Percentiles rank a stretch among this genome's conserved stretches.
phyloP scores from a whole-genome alignment of 768 basidiomycete species.

The Hericium rajendrae region DNA sequence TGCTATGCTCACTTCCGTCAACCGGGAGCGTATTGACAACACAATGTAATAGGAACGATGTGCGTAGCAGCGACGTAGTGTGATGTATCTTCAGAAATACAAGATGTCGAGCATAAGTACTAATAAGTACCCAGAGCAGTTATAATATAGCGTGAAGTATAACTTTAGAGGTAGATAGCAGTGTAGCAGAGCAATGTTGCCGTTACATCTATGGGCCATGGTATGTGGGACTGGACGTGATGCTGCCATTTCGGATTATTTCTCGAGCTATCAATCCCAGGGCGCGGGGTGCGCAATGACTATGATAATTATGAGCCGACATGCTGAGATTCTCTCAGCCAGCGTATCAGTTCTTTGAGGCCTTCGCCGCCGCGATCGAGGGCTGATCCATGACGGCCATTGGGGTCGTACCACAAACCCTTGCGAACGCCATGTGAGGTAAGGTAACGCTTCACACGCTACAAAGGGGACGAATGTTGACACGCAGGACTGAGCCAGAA shows the following conservation, averaged over 20 bases:
- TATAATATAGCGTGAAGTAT: neutral
- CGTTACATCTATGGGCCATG: no score
- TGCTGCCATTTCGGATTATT: no score
- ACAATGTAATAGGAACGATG: no score
- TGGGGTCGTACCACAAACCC: conserved; percentile 54
- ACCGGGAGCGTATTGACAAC: no score
- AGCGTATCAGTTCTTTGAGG: conserved; percentile 48
- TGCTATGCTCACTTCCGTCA: no score
- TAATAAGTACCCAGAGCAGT: neutral
- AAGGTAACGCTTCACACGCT: conserved; percentile 71
- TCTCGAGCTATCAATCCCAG: no score
- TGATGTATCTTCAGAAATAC: neutral
- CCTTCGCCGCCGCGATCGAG: conserved; percentile 42
- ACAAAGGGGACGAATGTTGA: conserved; percentile 1
- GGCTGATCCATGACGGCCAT: conserved; percentile 55
- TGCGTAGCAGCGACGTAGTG: no score
- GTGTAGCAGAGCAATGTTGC: no score
- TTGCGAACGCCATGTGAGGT: conserved; percentile 63
- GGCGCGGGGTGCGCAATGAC: neutral
- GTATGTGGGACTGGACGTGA: no score
- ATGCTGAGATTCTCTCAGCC: conserved; percentile 34
- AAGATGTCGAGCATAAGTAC: neutral
- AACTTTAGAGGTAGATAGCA: no score
- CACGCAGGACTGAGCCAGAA: neutral
- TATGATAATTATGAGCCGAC: neutral